phyloP scores from a whole-genome alignment of 2,329 filamentous ascomycete species.

The Aureobasidium sp. region DNA sequence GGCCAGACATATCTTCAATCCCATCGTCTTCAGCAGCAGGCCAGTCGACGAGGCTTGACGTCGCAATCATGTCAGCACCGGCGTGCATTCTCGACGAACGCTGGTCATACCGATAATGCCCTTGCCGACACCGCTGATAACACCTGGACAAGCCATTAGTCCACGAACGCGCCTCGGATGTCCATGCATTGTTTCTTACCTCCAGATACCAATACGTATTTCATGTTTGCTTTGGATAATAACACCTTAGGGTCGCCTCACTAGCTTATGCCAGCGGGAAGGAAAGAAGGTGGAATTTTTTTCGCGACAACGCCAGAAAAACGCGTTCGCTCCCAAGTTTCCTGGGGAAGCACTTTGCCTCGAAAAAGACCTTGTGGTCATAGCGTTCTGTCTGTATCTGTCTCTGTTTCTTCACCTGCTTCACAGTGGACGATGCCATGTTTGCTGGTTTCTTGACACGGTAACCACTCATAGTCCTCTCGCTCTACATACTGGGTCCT shows the following conservation, averaged over 20 bases:
- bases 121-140: constrained; percentile 53
- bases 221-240: constrained; percentile 48
- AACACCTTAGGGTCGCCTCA: constrained; percentile 30
- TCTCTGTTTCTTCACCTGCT: neutral
- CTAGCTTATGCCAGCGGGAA: constrained; percentile 33
- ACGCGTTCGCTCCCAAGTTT: neutral
- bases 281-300: constrained; percentile 25
- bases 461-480: neutral
- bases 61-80: constrained; percentile 22
- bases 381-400: neutral
- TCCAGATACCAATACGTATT: constrained; percentile 73
- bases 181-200: constrained; percentile 40
- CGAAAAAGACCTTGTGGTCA: neutral
- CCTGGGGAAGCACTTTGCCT: constrained; percentile 4
- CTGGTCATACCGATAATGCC: constrained; percentile 54
- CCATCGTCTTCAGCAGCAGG: constrained; percentile 69
- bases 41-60: constrained; percentile 58
- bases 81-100: constrained; percentile 1
- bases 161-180: neutral
- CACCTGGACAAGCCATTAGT: constrained; percentile 28
- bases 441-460: neutral
- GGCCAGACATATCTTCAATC: constrained; percentile 57
- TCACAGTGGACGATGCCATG: no score
- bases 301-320: constrained; percentile 13
- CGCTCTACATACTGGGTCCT: neutral